A percentile compares a stretch with the other conserved stretches of the same genome.
Evolutionary conservation across 1,284 basidiomycete genomes (phyloP).

Genomic region (Grifola frondosa): DNA sequence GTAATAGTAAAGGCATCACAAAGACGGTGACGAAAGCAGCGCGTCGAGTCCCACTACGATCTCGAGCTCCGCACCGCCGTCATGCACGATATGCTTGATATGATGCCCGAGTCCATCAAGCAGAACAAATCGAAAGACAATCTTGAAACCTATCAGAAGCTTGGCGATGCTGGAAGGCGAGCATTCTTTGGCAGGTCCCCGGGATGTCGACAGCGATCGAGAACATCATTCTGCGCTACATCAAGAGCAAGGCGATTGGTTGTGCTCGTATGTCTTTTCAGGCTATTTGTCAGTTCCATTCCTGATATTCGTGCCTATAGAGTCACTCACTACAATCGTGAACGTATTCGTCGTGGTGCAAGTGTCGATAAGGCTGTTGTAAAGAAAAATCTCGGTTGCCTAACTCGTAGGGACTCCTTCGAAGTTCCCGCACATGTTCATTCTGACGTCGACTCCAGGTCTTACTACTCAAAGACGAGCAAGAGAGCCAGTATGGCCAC

Average conservation of each 20-base stretch:
- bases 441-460: constrained; percentile 37
- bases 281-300: too few species aligned
- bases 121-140: constrained; percentile 99
- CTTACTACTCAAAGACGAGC: constrained; percentile 95
- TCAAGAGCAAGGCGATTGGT: constrained; percentile 99
- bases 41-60: constrained; percentile 98
- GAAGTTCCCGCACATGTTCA: constrained; percentile 8
- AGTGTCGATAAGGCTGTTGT: constrained; percentile 99
- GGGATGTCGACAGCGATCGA: constrained; percentile 98
- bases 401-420: constrained; percentile 59
- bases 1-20: constrained; percentile 92
- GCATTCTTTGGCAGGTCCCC: constrained; percentile 96
- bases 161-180: constrained; percentile 99
- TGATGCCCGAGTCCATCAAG: constrained; percentile 99
- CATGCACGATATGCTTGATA: constrained; percentile 98
- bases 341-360: constrained; percentile 91
- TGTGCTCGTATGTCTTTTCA: constrained; percentile 80
- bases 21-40: constrained; percentile 98
- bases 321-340: constrained; percentile 92
- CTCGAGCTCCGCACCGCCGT: constrained; percentile 95
- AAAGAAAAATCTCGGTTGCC: constrained; percentile 89
- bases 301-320: too few species aligned
- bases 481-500: constrained; percentile 94
- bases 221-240: constrained; percentile 97
- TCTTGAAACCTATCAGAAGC: constrained; percentile 96